Conservation (phyloP, 148 eudicot species). For the Cornus florida region DNA sequence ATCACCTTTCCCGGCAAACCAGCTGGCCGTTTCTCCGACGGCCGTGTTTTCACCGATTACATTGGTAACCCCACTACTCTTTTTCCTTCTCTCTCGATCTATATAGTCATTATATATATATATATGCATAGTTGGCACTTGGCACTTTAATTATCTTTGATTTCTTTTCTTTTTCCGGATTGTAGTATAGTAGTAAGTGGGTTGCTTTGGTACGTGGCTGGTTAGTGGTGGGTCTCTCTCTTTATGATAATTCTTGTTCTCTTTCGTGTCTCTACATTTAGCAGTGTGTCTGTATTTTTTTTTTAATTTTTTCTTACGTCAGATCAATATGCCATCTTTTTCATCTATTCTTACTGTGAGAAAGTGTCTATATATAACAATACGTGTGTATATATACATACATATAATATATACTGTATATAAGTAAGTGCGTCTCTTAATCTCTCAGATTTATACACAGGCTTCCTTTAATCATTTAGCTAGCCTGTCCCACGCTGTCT, state of each 20-base stretch:
- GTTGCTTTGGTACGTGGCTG: not conserved
- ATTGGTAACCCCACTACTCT: constrained; percentile 38
- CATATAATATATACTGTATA: too few species aligned
- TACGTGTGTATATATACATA: not conserved
- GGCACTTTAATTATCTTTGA: too few species aligned
- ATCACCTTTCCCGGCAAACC: constrained; percentile 80
- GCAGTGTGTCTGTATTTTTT: constrained; percentile 5
- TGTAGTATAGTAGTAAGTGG: not conserved
- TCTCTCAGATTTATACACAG: not conserved
- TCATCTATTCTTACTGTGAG: not conserved
- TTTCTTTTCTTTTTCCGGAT: too few species aligned
- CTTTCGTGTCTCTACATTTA: constrained; percentile 11
- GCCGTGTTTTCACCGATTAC: constrained; percentile 79
- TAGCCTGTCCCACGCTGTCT: not conserved
- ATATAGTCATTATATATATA: not conserved
- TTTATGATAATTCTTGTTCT: not conserved
- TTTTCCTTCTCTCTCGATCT: too few species aligned
- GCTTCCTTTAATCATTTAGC: not conserved
- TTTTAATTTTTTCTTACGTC: not conserved
- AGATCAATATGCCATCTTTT: constrained; percentile 1
- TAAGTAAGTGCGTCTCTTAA: too few species aligned
- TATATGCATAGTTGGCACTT: too few species aligned
- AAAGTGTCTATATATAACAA: too few species aligned
- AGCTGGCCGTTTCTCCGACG: constrained; percentile 86
- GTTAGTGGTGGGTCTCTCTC: constrained; percentile 7